Conservation (phyloP, 2,329 filamentous ascomycete species). For the Aspergillus sp. region DNA sequence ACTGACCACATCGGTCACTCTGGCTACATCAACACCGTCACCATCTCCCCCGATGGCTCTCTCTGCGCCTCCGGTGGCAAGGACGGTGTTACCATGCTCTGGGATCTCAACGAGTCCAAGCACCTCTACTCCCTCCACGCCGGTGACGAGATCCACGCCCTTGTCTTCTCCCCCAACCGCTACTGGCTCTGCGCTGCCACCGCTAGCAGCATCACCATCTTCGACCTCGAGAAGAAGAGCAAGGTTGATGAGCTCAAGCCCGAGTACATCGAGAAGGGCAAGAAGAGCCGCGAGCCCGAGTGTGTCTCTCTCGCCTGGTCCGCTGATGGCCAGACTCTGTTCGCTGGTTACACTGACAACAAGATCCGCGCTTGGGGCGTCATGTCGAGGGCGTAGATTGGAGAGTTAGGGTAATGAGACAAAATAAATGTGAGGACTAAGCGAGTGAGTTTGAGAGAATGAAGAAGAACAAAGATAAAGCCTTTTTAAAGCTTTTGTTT, state of each 20-base stretch:
- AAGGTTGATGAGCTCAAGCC: slow-evolving; percentile 99
- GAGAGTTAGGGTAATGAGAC: slow-evolving; percentile 8
- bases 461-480: slow-evolving; percentile 8
- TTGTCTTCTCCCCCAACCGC: slow-evolving; percentile 99
- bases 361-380: slow-evolving; percentile 97
- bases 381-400: slow-evolving; percentile 80
- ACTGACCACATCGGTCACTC: slow-evolving; percentile 99
- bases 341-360: slow-evolving; percentile 99
- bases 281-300: slow-evolving; percentile 99
- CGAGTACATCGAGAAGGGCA: slow-evolving; percentile 91
- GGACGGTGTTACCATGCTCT: slow-evolving; percentile 99
- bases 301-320: slow-evolving; percentile 97
- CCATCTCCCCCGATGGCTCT: slow-evolving; percentile 98
- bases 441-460: slow-evolving; percentile 12
- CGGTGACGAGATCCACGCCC: slow-evolving; percentile 99
- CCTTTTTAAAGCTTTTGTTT: slow-evolving; percentile 7
- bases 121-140: slow-evolving; percentile 99
- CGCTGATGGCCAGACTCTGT: slow-evolving; percentile 97
- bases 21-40: slow-evolving; percentile 99
- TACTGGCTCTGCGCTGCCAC: slow-evolving; percentile 99
- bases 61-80: slow-evolving; percentile 99
- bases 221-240: slow-evolving; percentile 99
- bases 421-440: slow-evolving; percentile 20
- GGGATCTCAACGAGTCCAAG: slow-evolving; percentile 99
- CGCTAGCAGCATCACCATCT: slow-evolving; percentile 98